These are phyloP conservation scores for Rhododendron ovatum DNA, from an alignment of 148 eudicot genomes.

Conservation along the genomic window DNA sequence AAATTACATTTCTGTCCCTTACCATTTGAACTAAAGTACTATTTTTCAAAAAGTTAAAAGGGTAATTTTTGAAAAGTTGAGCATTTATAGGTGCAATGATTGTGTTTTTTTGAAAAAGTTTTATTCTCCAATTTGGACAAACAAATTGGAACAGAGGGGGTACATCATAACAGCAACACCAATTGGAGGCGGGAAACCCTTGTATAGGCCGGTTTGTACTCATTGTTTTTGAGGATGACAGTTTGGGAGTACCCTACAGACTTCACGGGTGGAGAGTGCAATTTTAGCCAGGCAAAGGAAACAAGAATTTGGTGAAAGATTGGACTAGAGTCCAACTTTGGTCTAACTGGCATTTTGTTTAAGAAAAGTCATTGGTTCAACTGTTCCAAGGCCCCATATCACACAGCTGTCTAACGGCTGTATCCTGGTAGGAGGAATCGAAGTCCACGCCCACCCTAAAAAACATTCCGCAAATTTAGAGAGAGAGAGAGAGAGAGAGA, in stretches of 20 bases:
- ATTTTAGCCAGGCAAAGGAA: background rate
- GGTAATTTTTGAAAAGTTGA: too few species aligned
- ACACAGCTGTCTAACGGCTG: slow-evolving; percentile 10
- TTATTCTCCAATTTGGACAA: too few species aligned
- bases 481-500: slow-evolving; percentile 6
- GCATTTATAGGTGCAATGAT: too few species aligned
- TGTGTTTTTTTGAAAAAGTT: too few species aligned
- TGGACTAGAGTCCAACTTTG: background rate
- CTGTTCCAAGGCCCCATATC: background rate
- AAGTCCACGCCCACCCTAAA: background rate
- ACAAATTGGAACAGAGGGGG: too few species aligned
- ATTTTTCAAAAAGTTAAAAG: too few species aligned
- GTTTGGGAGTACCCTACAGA: background rate
- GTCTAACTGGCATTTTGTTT: background rate
- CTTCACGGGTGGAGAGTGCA: background rate
- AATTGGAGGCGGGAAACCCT: too few species aligned
- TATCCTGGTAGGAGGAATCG: background rate
- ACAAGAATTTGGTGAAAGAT: background rate
- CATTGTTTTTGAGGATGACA: too few species aligned
- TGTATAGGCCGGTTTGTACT: too few species aligned
- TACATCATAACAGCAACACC: too few species aligned
- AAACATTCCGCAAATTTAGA: background rate
- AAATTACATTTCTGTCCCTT: too few species aligned
- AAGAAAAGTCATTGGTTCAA: background rate
- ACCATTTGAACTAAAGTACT: too few species aligned